A percentile compares a stretch with the other conserved stretches of the same genome.
Conservation (phyloP, 23 red algal genomes). For the Pyropia yezoensis region DNA sequence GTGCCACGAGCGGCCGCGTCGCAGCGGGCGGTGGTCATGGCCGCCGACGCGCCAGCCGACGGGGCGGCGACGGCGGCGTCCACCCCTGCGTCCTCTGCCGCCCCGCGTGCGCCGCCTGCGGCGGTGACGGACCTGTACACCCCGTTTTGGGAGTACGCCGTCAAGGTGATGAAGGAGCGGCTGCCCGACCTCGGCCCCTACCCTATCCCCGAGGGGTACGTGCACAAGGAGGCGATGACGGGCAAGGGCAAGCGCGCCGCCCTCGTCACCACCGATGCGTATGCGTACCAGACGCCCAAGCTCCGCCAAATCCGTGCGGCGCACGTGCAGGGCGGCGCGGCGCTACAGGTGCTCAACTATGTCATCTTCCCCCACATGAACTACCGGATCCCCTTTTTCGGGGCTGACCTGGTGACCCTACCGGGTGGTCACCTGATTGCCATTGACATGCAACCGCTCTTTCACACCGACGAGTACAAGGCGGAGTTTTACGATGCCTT, state of each 20-base stretch:
- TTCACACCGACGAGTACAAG: constrained; percentile 70
- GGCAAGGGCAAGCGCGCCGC: constrained; percentile 77
- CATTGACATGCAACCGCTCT: constrained; percentile 93
- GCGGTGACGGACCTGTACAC: constrained; percentile 66
- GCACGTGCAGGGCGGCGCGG: constrained; percentile 73
- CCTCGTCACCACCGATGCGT: constrained; percentile 52
- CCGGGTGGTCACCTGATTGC: constrained; percentile 94
- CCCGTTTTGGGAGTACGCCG: constrained; percentile 75
- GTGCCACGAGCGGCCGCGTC: too few relatives aligned
- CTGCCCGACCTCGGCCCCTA: constrained; percentile 54
- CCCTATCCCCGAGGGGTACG: constrained; percentile 76
- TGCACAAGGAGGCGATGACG: constrained; percentile 72
- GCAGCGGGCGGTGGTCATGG: too few relatives aligned
- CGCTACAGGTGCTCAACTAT: constrained; percentile 92
- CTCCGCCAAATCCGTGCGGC: constrained; percentile 85
- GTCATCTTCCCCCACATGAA: constrained; percentile 83
- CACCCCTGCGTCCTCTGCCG: neutral
- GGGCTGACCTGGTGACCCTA: constrained; percentile 87
- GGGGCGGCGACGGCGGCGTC: neutral
- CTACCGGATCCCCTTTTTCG: constrained; percentile 88
- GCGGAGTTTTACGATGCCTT: constrained; percentile 37
- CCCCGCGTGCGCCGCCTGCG: neutral
- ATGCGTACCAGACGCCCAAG: constrained; percentile 75
- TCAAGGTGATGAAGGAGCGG: constrained; percentile 34
- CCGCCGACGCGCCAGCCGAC: too few relatives aligned